phyloP scores from a whole-genome alignment of 352 stramenopile genomes.

The Sclerospora graminicola region DNA sequence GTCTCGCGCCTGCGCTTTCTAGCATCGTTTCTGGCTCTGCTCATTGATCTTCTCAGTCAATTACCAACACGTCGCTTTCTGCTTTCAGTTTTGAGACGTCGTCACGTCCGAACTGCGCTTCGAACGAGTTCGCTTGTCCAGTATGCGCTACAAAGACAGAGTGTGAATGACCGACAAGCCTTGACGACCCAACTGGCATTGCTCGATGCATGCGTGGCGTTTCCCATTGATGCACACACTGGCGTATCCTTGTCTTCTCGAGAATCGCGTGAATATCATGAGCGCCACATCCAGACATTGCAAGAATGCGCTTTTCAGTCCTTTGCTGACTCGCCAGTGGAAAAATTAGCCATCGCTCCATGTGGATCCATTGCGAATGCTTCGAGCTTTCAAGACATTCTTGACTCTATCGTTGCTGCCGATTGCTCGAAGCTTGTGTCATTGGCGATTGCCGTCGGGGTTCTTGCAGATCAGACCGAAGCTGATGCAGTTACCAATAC shows the following conservation, averaged over 20 bases:
- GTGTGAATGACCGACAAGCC: conserved; percentile 24
- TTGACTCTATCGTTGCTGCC: conserved; percentile 22
- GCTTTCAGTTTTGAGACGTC: conserved; percentile 47
- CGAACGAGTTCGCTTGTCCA: conserved; percentile 29
- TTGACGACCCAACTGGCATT: conserved; percentile 56
- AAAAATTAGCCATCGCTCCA: conserved; percentile 49
- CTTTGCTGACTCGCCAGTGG: conserved; percentile 34
- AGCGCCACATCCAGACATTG: conserved; percentile 51
- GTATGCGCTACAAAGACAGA: conserved; percentile 28
- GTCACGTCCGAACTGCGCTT: conserved; percentile 39
- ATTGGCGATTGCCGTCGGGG: conserved; percentile 34
- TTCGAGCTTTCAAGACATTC: conserved; percentile 29
- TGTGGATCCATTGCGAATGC: conserved; percentile 38
- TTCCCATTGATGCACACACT: conserved; percentile 81
- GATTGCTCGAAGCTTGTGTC: conserved; percentile 23
- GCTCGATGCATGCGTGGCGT: conserved; percentile 57
- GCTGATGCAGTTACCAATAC: conserved; percentile 18
- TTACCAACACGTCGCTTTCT: conserved; percentile 87
- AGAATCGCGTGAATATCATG: conserved; percentile 39
- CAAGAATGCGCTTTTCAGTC: conserved; percentile 54
- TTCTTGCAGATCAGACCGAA: conserved; percentile 32
- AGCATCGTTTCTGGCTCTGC: conserved; percentile 59
- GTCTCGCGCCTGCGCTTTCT: conserved; percentile 29
- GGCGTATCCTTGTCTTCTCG: conserved; percentile 41
- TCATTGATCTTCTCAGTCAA: conserved; percentile 82